Evolutionary conservation across 192 early-diverging fungal species (phyloP), one percentile per base, ranked within the genome.

Genomic region (Glomus cerebriforme): DNA sequence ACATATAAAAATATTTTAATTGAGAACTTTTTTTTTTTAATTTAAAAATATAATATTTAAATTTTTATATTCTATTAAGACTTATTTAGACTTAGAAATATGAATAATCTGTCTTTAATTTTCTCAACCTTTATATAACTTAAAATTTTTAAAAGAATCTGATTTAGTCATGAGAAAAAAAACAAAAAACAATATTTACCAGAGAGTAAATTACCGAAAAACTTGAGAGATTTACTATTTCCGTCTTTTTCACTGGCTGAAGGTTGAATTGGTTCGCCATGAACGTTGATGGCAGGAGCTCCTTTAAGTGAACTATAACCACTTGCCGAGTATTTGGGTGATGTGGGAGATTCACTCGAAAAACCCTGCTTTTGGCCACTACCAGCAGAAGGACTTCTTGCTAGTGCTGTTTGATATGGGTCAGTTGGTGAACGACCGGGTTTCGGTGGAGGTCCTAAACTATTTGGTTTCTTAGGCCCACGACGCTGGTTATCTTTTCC

Each of bases 121-220:
- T 72, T 17, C 19, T 54, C 3, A 72, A 2, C 26, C n/a, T 54
- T 54, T 54, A 7, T n/a, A 39, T 43, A 13, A 17, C 17, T 6
- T 26, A 47, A 37, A 37, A 8, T 70, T 15, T 47, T 29, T 45
- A 47, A 47, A 49, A 63, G 59, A 32, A 65, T 62, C 22, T 68
- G 47, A 17, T 49, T 49, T 49, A 17, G 47, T 49, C 47, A 49
- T 12, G 15, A 49, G 47, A 45, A 59, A 73, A 62, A 31, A 34
- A 24, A 29, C 7, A 7, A 71, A 45, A 59, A 78, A 5, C 35
- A 45, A 68, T 71, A 29, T 22, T 77, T 84, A 83, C 84, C 83
- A 77, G 85, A 82, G 84, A 85, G 84, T 76, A 74, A 87, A 78
- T 79, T 87, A 62, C 86, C 87, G 65, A 90, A 80, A 59, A 85